These are phyloP conservation scores for Lathyrus aphaca DNA, from an alignment of 306 rosid species.

Conservation along the genomic window DNA sequence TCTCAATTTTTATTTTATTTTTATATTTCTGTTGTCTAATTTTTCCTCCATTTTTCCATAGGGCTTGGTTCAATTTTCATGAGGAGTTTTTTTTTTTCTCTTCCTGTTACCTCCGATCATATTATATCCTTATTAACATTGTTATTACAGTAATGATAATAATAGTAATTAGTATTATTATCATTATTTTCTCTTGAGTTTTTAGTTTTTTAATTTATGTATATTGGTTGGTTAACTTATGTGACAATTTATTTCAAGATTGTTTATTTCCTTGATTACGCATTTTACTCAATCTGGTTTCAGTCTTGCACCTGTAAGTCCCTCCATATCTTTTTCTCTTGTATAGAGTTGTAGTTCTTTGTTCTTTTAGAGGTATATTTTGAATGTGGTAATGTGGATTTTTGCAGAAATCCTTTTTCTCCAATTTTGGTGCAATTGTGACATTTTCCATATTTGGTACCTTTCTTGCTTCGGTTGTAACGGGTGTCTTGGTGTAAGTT, in stretches of 20 bases:
- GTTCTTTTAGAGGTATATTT: constrained; percentile 3
- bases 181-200: background rate
- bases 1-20: background rate
- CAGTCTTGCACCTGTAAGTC: constrained; percentile 95
- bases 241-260: background rate
- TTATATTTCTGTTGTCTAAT: background rate
- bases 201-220: constrained; percentile 20
- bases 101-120: constrained; percentile 97
- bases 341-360: constrained; percentile 16
- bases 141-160: background rate
- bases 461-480: constrained; percentile 81
- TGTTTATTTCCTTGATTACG: constrained; percentile 65
- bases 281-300: constrained; percentile 94
- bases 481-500: constrained; percentile 90
- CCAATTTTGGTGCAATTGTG: constrained; percentile 97
- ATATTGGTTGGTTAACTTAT: constrained; percentile 9
- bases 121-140: constrained; percentile 73
- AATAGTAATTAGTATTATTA: too few species aligned
- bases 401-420: constrained; percentile 90
- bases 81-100: constrained; percentile 96
- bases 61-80: constrained; percentile 98
- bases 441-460: constrained; percentile 94
- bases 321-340: constrained; percentile 8
- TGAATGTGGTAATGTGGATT: constrained; percentile 27
- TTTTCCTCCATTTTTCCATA: constrained; percentile 38